Conservation (phyloP, 495 filamentous ascomycete genomes). For the Podospora bellae-mahoneyi region DNA sequence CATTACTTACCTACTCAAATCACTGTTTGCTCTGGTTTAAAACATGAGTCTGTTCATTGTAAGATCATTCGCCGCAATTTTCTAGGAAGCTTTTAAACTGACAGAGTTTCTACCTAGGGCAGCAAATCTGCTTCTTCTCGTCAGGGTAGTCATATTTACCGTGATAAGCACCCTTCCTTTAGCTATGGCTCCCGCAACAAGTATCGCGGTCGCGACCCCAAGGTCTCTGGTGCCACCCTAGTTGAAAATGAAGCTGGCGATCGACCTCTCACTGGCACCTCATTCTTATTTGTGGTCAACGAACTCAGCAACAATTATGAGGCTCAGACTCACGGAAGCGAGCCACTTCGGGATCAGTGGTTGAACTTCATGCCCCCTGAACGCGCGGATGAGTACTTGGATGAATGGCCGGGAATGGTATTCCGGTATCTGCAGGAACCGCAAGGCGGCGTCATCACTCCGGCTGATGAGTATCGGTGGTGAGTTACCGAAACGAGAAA, state of each 20-base stretch:
- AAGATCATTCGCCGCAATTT: not conserved
- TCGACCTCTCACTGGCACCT: not conserved
- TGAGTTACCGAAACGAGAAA: not conserved
- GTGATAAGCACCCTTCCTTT: not conserved
- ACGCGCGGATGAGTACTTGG: not conserved
- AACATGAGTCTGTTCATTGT: not conserved
- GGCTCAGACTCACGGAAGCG: not conserved
- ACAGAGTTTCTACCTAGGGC: not conserved
- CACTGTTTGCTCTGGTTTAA: not conserved
- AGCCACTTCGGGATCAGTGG: not conserved
- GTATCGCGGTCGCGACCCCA: not conserved
- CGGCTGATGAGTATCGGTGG: not conserved
- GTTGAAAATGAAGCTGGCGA: not conserved
- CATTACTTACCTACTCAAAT: not conserved
- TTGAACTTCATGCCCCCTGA: not conserved
- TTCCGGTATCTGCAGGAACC: not conserved
- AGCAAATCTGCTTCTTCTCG: not conserved
- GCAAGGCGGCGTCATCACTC: not conserved
- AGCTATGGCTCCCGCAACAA: not conserved
- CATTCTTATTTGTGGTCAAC: not conserved
- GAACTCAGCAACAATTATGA: not conserved
- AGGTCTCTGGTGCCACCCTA: not conserved
- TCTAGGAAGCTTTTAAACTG: not conserved
- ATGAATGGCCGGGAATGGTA: not conserved
- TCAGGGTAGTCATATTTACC: not conserved